A percentile compares a stretch with the other conserved stretches of the same genome.
Conservation (phyloP, 371 early-diverging fungal genomes). For the Nematocida major region DNA sequence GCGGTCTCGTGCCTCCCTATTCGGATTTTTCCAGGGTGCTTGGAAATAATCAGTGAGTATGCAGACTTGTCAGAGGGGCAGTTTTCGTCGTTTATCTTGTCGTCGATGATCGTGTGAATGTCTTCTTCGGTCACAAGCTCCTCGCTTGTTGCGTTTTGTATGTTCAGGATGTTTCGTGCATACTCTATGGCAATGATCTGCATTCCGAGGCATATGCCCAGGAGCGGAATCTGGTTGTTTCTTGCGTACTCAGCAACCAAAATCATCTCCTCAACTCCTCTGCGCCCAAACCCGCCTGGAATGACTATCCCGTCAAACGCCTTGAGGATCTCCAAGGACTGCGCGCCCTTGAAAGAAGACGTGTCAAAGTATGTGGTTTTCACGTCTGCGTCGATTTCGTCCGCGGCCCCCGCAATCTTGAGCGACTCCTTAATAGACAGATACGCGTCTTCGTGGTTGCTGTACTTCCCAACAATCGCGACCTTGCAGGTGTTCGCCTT, state of each 20-base stretch:
- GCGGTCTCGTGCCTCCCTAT: conserved; percentile 78
- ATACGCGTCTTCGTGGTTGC: conserved; percentile 51
- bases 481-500: conserved; percentile 5
- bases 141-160: conserved; percentile 66
- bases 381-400: conserved; percentile 1
- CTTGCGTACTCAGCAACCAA: conserved; percentile 90
- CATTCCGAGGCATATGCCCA: conserved; percentile 96
- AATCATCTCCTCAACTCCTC: conserved; percentile 92
- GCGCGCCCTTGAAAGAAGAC: background rate
- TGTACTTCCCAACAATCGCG: conserved; percentile 52
- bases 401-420: conserved; percentile 26
- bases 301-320: conserved; percentile 79
- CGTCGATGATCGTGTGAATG: conserved; percentile 27
- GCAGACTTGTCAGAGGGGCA: conserved; percentile 66
- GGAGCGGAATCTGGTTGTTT: conserved; percentile 87
- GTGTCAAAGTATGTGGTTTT: conserved; percentile 43
- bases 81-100: conserved; percentile 10
- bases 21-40: conserved; percentile 94
- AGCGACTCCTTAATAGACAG: conserved; percentile 47
- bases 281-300: conserved; percentile 95
- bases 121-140: conserved; percentile 54
- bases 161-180: conserved; percentile 82
- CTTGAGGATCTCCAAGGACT: conserved; percentile 10
- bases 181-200: conserved; percentile 95
- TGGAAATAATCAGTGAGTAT: conserved; percentile 76